Percentiles rank a stretch among this genome's conserved stretches.
phyloP scores from a whole-genome alignment of 73 alveolate genomes.

The Paramecium caudatum region DNA sequence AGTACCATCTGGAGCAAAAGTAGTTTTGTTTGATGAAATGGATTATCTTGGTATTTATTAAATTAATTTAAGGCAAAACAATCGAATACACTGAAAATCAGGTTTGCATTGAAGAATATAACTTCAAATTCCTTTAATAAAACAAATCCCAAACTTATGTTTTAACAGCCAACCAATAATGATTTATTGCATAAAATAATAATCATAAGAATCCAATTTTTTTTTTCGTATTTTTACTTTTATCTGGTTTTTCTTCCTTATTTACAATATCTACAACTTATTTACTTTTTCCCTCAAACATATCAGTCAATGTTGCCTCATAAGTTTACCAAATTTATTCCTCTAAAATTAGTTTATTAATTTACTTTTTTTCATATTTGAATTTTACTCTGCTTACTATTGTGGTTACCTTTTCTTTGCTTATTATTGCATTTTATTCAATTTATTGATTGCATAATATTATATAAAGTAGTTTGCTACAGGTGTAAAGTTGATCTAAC shows the following conservation, averaged over 20 bases:
- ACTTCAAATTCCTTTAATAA: constrained; percentile 36
- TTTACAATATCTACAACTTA: not conserved
- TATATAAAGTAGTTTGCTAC: constrained; percentile 13
- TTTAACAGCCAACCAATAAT: constrained; percentile 39
- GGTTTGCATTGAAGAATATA: constrained; percentile 10
- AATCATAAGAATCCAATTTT: constrained; percentile 32
- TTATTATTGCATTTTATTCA: not conserved
- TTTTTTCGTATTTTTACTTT: constrained; percentile 15
- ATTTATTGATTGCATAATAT: constrained; percentile 26
- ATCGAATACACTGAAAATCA: constrained; percentile 20
- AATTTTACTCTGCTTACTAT: not conserved
- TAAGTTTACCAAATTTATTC: constrained; percentile 6
- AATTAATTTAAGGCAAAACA: constrained; percentile 1
- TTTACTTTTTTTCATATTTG: constrained; percentile 5
- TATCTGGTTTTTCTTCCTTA: not conserved
- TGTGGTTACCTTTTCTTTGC: not conserved
- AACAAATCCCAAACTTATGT: constrained; percentile 10
- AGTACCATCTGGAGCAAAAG: constrained; percentile 36
- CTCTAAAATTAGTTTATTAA: not conserved
- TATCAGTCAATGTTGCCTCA: constrained; percentile 5
- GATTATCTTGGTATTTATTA: constrained; percentile 26
- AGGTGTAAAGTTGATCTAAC: constrained; percentile 15
- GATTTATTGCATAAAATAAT: constrained; percentile 14
- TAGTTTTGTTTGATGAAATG: constrained; percentile 1
- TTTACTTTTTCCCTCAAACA: constrained; percentile 40